Evolutionary conservation across 805 yeast species (phyloP).

Genomic region (Wickerhamiella cacticola): DNA sequence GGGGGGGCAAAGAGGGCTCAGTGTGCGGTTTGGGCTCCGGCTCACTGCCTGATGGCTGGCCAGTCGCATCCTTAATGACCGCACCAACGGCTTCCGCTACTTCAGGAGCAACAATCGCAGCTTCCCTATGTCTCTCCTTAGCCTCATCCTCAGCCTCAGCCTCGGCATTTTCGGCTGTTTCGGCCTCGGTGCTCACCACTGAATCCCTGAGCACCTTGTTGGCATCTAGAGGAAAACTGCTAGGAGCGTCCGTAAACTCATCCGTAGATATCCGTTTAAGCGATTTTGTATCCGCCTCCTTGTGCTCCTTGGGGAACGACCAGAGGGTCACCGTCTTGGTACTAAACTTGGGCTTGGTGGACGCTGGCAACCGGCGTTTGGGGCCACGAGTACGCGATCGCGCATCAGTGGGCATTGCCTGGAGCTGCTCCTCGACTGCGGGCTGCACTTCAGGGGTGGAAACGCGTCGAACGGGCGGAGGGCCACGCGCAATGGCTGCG

Average conservation of each 20-base stretch:
- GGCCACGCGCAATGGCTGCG: slow-evolving; percentile 22
- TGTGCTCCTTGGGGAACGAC: slow-evolving; percentile 5
- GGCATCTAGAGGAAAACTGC: not conserved
- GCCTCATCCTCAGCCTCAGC: not conserved
- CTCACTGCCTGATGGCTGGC: not conserved
- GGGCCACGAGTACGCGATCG: slow-evolving; percentile 26
- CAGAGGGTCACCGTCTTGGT: slow-evolving; percentile 19
- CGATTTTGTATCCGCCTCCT: not conserved
- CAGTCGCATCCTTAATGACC: too few relatives aligned
- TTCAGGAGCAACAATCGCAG: too few relatives aligned
- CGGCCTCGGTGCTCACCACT: slow-evolving; percentile 15
- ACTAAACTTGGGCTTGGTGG: slow-evolving; percentile 21
- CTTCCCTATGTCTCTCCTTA: too few relatives aligned
- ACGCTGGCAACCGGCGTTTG: slow-evolving; percentile 26
- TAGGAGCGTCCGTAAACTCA: not conserved
- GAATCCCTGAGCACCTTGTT: not conserved
- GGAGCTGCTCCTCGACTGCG: slow-evolving; percentile 6
- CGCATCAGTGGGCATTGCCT: slow-evolving; percentile 12
- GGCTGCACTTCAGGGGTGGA: slow-evolving; percentile 16
- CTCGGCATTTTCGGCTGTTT: too few relatives aligned
- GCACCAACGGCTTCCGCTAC: too few relatives aligned
- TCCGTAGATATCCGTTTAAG: not conserved
- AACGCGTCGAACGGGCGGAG: slow-evolving; percentile 17
- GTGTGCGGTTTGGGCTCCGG: not conserved
- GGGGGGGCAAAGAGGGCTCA: too few relatives aligned